Conservation (phyloP, 2,329 filamentous ascomycete genomes). For the Tolypocladium guangdongense region DNA sequence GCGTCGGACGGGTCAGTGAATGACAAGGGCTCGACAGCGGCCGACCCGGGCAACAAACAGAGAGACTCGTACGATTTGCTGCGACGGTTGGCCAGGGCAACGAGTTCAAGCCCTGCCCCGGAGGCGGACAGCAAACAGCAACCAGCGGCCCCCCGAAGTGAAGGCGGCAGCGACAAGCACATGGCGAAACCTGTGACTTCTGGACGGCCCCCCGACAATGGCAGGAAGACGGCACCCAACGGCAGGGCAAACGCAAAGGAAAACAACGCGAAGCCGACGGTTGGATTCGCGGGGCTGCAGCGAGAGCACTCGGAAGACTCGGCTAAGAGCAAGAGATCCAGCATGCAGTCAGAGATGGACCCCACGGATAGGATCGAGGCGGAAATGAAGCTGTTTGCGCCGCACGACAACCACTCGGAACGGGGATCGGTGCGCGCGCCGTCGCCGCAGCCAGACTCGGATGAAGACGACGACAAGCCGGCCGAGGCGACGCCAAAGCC, state of each 20-base stretch:
- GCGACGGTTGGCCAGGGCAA: constrained; percentile 35
- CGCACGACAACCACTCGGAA: constrained; percentile 43
- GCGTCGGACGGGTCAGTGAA: not conserved
- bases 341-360: constrained; percentile 39
- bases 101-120: constrained; percentile 32
- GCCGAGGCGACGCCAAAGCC: constrained; percentile 38
- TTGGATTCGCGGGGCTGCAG: constrained; percentile 35
- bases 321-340: constrained; percentile 35
- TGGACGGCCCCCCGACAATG: constrained; percentile 9
- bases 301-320: constrained; percentile 35
- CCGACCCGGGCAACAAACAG: not conserved
- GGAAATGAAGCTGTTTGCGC: constrained; percentile 46
- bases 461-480: constrained; percentile 19
- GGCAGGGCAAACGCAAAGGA: constrained; percentile 12
- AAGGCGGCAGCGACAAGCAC: constrained; percentile 4
- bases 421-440: constrained; percentile 40
- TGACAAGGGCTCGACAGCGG: not conserved
- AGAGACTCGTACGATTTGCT: constrained; percentile 38
- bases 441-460: constrained; percentile 25
- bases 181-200: constrained; percentile 6
- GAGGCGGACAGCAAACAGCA: constrained; percentile 14
- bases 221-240: constrained; percentile 4
- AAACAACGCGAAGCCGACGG: constrained; percentile 22
- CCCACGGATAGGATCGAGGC: constrained; percentile 45
- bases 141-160: constrained; percentile 4